Evolutionary conservation across 768 basidiomycete species (phyloP).

Genomic region (Kwoniella bestiolae): DNA sequence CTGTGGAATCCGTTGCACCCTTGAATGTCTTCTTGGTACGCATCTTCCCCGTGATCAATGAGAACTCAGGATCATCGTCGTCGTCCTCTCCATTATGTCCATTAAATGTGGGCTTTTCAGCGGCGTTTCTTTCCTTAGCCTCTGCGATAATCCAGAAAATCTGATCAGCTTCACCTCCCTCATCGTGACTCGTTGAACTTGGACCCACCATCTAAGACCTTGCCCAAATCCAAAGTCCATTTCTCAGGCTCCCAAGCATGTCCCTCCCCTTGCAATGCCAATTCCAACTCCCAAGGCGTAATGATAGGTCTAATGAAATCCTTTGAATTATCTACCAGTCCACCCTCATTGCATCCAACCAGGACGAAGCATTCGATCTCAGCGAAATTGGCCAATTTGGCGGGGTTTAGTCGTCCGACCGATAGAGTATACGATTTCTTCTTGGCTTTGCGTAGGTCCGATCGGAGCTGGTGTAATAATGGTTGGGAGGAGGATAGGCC

Average conservation of each 20-base stretch:
- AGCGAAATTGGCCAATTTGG: slow-evolving; percentile 92
- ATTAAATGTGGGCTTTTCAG: slow-evolving; percentile 9
- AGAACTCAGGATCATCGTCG: slow-evolving; percentile 77
- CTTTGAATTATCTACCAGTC: slow-evolving; percentile 66
- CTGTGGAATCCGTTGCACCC: slow-evolving; percentile 14
- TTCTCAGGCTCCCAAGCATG: slow-evolving; percentile 60
- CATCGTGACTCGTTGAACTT: no score
- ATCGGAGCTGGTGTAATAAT: slow-evolving; percentile 79
- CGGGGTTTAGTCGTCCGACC: slow-evolving; percentile 91
- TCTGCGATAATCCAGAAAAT: neutral
- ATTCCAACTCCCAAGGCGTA: slow-evolving; percentile 86
- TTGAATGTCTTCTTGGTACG: slow-evolving; percentile 61
- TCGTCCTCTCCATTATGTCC: slow-evolving; percentile 58
- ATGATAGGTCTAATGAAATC: slow-evolving; percentile 90
- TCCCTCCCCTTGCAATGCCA: slow-evolving; percentile 80
- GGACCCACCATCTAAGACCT: slow-evolving; percentile 51
- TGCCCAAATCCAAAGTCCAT: slow-evolving; percentile 79
- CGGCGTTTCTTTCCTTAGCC: slow-evolving; percentile 9
- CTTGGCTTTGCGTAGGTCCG: slow-evolving; percentile 66
- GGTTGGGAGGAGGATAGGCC: slow-evolving; percentile 88
- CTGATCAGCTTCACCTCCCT: neutral
- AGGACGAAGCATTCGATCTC: slow-evolving; percentile 96
- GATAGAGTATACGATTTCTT: slow-evolving; percentile 95
- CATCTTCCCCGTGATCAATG: slow-evolving; percentile 82
- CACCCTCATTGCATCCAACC: slow-evolving; percentile 93